Percentiles rank a stretch among this genome's conserved stretches.
These are phyloP conservation scores for Debaryomyces subglobosus DNA, from an alignment of 1,139 yeast genomes.

Conservation along the genomic window DNA sequence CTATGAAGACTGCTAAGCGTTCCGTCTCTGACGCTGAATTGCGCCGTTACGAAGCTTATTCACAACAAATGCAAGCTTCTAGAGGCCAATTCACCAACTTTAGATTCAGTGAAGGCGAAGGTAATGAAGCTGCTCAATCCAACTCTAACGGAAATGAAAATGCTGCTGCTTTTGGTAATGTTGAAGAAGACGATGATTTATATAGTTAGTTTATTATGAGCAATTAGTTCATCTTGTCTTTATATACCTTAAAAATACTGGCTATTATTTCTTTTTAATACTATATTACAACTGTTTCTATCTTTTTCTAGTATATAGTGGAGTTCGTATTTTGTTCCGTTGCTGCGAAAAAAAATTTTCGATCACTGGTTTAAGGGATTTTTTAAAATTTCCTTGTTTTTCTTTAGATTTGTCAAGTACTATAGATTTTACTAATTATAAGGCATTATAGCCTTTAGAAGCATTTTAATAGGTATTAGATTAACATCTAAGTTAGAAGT, in stretches of 20 bases:
- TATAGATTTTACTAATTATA: background rate
- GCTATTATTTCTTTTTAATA: constrained; percentile 6
- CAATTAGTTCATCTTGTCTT: background rate
- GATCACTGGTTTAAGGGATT: background rate
- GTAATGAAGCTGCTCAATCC: constrained; percentile 18
- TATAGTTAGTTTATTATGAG: constrained; percentile 55
- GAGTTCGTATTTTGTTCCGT: background rate
- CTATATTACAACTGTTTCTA: constrained; percentile 4
- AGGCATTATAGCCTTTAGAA: background rate
- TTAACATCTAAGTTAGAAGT: background rate
- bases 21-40: constrained; percentile 96
- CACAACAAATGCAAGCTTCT: constrained; percentile 93
- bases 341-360: constrained; percentile 1
- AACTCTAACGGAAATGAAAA: constrained; percentile 13
- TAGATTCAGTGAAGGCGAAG: constrained; percentile 59
- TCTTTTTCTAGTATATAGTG: background rate
- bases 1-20: constrained; percentile 98
- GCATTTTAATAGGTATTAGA: background rate
- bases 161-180: constrained; percentile 58
- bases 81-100: constrained; percentile 88
- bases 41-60: constrained; percentile 98
- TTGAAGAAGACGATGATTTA: constrained; percentile 92
- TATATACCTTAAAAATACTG: constrained; percentile 5
- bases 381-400: background rate
- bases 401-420: background rate